Evolutionary conservation across 1,284 basidiomycete genomes (phyloP).

Genomic region (Ceratobasidium sp.): DNA sequence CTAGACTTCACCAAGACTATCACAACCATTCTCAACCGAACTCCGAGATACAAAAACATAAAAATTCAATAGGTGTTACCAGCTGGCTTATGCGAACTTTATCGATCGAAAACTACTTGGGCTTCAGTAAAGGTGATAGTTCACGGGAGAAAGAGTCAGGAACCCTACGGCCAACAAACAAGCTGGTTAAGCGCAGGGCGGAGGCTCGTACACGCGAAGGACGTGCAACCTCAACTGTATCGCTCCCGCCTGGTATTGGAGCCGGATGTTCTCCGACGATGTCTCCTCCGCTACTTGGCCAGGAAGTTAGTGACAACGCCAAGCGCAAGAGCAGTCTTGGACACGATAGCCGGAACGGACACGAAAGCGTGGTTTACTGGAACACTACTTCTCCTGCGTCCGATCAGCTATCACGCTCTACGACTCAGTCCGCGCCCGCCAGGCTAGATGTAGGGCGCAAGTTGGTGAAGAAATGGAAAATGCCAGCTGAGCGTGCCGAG

Average conservation of each 20-base stretch:
- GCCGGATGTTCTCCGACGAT: not conserved
- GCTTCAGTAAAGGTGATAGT: not conserved
- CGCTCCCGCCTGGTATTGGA: not conserved
- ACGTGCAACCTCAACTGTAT: not conserved
- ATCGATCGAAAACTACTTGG: not conserved
- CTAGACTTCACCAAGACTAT: not conserved
- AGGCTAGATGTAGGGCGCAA: not conserved
- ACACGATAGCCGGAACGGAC: not conserved
- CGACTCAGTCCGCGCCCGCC: conserved; percentile 10
- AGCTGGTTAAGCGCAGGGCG: not conserved
- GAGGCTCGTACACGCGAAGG: not conserved
- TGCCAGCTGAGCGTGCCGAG: not conserved
- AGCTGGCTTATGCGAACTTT: conserved; percentile 15
- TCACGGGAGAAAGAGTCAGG: not conserved
- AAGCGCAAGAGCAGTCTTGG: not conserved
- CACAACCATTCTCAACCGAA: not conserved
- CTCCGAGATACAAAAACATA: not conserved
- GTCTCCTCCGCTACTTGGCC: not conserved
- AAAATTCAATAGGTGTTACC: conserved; percentile 1
- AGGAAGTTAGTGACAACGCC: not conserved
- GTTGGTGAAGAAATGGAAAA: conserved; percentile 3
- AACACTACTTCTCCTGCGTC: not conserved
- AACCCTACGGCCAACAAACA: not conserved
- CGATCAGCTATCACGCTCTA: not conserved
- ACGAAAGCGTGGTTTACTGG: not conserved